Base-by-base conservation (phyloP, 352 stramenopile genomes). In the Phytopythium delawarense region DNA sequence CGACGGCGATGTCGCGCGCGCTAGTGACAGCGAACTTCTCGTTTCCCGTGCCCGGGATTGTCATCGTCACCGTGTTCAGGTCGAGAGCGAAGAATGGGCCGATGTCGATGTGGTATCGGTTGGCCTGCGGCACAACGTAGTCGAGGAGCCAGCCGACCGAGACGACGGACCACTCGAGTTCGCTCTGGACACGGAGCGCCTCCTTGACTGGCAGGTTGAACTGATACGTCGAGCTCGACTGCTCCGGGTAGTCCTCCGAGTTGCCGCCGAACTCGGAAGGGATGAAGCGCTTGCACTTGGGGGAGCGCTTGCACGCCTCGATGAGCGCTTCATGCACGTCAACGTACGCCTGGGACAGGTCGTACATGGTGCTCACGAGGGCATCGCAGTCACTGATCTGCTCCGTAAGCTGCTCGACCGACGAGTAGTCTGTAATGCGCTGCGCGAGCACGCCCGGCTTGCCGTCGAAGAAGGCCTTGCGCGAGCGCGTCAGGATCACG, bases 271-370 rank as follows among this genome's bases (percentile, higher is more conserved):
- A 74, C 63, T 74, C 67, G n/a, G 67, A 59, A 32, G 67, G 63
- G 56, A 74, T 70, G 42, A 70, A 74, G 12, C 67, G 67, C 63
- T 67, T 64, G 60, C 63, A 74, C 18, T 65, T 70, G 55, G 52
- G 23, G n/a, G 59, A 74, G 12, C 67, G 67, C 63, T 67, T 64
- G 60, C 63, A 74, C 18, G 67, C 59, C 25, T 74, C 59, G 54
- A 74, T 50, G 3, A 74, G 44, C 2, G 44, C 45, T 1, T 65
- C 6, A 39, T 70, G 60, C 13, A 63, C 9, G 23, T 62, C 57
- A 1, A 28, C 59, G 42, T 57, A 74, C 2, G 25, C 15, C 44
- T 40, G 23, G 7, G 55, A 52, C 12, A n/a, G 37, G 40, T 64
- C 51, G 9, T 39, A 18, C 25, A 66, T 57, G 21, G 50, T 54